phyloP scores from a whole-genome alignment of 2,329 filamentous ascomycete genomes.

The Penicillium sp. region DNA sequence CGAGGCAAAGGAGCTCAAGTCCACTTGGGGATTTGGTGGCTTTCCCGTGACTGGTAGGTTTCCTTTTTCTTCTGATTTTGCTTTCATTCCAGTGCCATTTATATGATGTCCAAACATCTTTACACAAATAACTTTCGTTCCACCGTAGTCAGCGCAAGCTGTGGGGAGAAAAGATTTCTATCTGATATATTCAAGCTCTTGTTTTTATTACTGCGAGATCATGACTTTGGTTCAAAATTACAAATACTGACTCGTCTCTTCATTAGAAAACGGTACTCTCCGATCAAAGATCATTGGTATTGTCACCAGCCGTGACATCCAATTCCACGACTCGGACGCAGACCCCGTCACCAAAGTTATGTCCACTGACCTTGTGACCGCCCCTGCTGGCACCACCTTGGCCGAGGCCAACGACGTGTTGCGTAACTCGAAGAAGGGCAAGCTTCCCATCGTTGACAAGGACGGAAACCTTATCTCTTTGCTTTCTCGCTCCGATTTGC shows the following conservation, averaged over 20 bases:
- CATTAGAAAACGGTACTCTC: conserved; percentile 78
- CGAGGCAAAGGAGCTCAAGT: conserved; percentile 87
- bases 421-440: conserved; percentile 95
- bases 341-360: conserved; percentile 83
- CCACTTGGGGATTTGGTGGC: conserved; percentile 97
- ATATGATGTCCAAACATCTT: conserved; percentile 49
- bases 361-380: conserved; percentile 92
- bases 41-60: conserved; percentile 96
- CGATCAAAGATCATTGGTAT: conserved; percentile 96
- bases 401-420: conserved; percentile 89
- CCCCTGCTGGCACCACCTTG: conserved; percentile 74
- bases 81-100: conserved; percentile 5
- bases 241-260: conserved; percentile 19
- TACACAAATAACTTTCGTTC: conserved; percentile 99
- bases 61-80: conserved; percentile 14
- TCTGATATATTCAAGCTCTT: conserved; percentile 40
- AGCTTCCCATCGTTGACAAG: conserved; percentile 86
- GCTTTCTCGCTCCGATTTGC: conserved; percentile 90
- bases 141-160: conserved; percentile 83
- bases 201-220: conserved; percentile 3
- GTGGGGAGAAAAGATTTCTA: conserved; percentile 68
- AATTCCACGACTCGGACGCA: conserved; percentile 77
- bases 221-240: background rate
- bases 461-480: conserved; percentile 83
- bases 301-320: conserved; percentile 95